phyloP scores from a whole-genome alignment of 2,329 filamentous ascomycete genomes.

The Aspergillus latus region DNA sequence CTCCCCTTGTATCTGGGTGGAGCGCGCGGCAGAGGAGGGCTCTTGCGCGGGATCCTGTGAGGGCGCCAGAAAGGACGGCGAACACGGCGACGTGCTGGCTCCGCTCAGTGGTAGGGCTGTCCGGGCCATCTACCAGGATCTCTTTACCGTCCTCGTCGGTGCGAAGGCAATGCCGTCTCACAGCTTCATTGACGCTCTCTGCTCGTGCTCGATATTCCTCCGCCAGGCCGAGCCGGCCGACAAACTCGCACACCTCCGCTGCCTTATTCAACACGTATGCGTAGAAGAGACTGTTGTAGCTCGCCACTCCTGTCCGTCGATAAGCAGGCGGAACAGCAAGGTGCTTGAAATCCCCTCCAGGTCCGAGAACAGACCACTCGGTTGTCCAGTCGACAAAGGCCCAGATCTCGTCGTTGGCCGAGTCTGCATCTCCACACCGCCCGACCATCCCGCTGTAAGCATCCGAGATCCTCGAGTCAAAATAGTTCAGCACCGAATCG shows the following conservation, averaged over 20 bases:
- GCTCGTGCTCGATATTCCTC: background rate
- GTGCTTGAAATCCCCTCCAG: background rate
- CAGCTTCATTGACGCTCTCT: background rate
- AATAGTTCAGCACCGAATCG: slow-evolving; percentile 9
- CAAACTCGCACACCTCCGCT: slow-evolving; percentile 1
- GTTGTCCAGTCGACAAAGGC: slow-evolving; percentile 13
- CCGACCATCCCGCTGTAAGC: background rate
- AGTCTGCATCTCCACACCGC: background rate
- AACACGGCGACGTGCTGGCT: slow-evolving; percentile 15
- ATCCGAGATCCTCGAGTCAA: background rate
- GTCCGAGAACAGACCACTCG: background rate
- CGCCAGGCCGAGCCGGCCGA: background rate
- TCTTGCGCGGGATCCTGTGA: background rate
- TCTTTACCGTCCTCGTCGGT: background rate
- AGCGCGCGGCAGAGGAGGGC: background rate
- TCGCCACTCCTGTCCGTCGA: background rate
- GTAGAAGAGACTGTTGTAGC: slow-evolving; percentile 9
- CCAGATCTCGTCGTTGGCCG: background rate
- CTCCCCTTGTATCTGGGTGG: background rate
- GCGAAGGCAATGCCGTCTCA: background rate
- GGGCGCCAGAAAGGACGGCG: slow-evolving; percentile 8
- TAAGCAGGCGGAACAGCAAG: slow-evolving; percentile 11
- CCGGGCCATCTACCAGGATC: slow-evolving; percentile 1
- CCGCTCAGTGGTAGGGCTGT: background rate
- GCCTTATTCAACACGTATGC: slow-evolving; percentile 4